Evolutionary conservation across 2,329 filamentous ascomycete species (phyloP).

Genomic region (Aspergillus versicolor): DNA sequence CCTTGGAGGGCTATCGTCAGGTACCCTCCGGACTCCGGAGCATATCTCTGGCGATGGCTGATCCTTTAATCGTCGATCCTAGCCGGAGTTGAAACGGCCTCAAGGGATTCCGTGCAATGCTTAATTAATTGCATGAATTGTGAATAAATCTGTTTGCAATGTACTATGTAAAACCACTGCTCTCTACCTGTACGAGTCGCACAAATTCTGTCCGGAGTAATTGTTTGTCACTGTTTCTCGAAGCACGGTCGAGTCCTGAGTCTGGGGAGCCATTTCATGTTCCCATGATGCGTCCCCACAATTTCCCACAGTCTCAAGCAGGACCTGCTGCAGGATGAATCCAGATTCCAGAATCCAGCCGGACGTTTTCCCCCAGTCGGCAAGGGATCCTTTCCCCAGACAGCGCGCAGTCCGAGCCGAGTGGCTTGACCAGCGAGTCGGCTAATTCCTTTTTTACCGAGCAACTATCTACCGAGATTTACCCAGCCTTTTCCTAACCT

Average conservation of each 20-base stretch:
- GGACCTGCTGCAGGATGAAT: background rate
- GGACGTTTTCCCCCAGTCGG: slow-evolving; percentile 8
- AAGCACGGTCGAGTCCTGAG: background rate
- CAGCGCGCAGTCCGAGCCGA: background rate
- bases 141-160: background rate
- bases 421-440: background rate
- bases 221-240: background rate
- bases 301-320: background rate
- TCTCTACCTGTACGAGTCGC: background rate
- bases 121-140: background rate
- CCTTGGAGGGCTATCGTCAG: background rate
- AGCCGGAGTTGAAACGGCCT: background rate
- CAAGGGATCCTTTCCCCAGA: slow-evolving; percentile 6
- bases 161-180: background rate
- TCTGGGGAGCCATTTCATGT: background rate
- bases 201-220: background rate
- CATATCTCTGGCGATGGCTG: background rate
- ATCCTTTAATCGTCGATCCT: background rate
- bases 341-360: too few relatives aligned
- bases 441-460: slow-evolving; percentile 2
- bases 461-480: background rate
- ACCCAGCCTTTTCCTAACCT: background rate
- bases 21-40: background rate
- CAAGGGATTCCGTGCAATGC: background rate
- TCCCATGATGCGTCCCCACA: background rate